phyloP scores from a whole-genome alignment of 129 eudicot genomes.

The Pseudognaphalium luteoalbum region DNA sequence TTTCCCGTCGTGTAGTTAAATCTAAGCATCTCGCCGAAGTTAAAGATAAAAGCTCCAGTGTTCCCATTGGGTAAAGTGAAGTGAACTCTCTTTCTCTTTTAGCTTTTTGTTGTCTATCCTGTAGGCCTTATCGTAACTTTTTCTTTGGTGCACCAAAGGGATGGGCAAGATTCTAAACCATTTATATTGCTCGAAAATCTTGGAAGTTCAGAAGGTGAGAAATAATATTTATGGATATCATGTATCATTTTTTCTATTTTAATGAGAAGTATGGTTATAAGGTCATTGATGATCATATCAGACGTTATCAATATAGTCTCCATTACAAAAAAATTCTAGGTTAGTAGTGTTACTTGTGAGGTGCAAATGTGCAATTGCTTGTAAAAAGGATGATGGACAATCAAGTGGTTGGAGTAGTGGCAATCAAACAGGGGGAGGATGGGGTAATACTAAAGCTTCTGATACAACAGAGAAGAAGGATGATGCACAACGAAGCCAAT shows the following conservation, averaged over 20 bases:
- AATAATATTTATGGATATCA: too few relatives aligned
- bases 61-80: slow-evolving; percentile 40
- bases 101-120: slow-evolving; percentile 10
- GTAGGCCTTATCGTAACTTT: slow-evolving; percentile 11
- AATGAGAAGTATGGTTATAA: too few relatives aligned
- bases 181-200: slow-evolving; percentile 54
- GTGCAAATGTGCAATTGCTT: too few relatives aligned
- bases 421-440: slow-evolving; percentile 25
- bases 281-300: too few relatives aligned
- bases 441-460: slow-evolving; percentile 21
- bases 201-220: too few relatives aligned
- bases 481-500: slow-evolving; percentile 22
- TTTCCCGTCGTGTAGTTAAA: slow-evolving; percentile 50
- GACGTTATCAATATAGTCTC: too few relatives aligned
- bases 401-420: slow-evolving; percentile 30
- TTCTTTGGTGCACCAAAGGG: slow-evolving; percentile 42
- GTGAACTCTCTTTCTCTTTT: neutral
- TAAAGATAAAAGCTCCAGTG: slow-evolving; percentile 30
- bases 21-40: slow-evolving; percentile 73
- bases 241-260: too few relatives aligned
- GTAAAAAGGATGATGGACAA: slow-evolving; percentile 22
- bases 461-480: slow-evolving; percentile 29
- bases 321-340: too few relatives aligned
- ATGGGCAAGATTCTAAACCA: slow-evolving; percentile 56
- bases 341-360: too few relatives aligned